A percentile compares a stretch with the other conserved stretches of the same genome.
These are phyloP conservation scores for Nakataea oryzae DNA, from an alignment of 2,329 filamentous ascomycete species.

Conservation along the genomic window DNA sequence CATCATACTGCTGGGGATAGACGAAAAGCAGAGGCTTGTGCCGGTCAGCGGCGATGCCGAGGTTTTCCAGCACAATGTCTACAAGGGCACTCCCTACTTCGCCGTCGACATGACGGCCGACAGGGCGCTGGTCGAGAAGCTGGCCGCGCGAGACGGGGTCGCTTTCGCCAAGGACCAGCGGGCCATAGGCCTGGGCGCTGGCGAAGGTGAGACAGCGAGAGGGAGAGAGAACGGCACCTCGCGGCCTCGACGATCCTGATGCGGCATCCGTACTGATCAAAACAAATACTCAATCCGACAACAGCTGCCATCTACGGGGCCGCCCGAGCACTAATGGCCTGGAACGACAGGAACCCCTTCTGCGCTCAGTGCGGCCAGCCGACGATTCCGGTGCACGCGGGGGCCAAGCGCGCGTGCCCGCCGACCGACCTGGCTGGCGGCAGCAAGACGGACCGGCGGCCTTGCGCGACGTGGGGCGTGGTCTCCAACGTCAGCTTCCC, in stretches of 20 bases:
- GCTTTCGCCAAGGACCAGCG: constrained; percentile 52
- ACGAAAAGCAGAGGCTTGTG: constrained; percentile 42
- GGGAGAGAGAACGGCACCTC: constrained; percentile 21
- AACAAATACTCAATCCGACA: not conserved
- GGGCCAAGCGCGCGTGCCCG: constrained; percentile 73
- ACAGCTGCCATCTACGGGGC: constrained; percentile 84
- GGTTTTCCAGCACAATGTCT: constrained; percentile 52
- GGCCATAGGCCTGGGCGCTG: constrained; percentile 31
- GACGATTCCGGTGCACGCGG: constrained; percentile 69
- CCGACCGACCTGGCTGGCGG: constrained; percentile 50
- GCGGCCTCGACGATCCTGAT: too few species aligned
- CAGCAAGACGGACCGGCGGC: constrained; percentile 42
- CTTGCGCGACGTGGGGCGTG: constrained; percentile 73
- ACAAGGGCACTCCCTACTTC: constrained; percentile 76
- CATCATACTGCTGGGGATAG: constrained; percentile 75
- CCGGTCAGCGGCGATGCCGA: constrained; percentile 14
- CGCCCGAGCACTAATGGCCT: constrained; percentile 79
- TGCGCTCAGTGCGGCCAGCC: constrained; percentile 80
- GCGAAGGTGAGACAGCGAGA: constrained; percentile 37
- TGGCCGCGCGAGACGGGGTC: constrained; percentile 34
- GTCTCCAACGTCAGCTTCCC: constrained; percentile 90
- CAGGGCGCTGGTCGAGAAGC: constrained; percentile 44
- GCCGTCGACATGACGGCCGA: constrained; percentile 76
- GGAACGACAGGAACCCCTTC: constrained; percentile 88
- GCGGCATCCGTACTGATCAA: not conserved